phyloP scores from a whole-genome alignment of 495 filamentous ascomycete genomes.

The Daldinia grandis region DNA sequence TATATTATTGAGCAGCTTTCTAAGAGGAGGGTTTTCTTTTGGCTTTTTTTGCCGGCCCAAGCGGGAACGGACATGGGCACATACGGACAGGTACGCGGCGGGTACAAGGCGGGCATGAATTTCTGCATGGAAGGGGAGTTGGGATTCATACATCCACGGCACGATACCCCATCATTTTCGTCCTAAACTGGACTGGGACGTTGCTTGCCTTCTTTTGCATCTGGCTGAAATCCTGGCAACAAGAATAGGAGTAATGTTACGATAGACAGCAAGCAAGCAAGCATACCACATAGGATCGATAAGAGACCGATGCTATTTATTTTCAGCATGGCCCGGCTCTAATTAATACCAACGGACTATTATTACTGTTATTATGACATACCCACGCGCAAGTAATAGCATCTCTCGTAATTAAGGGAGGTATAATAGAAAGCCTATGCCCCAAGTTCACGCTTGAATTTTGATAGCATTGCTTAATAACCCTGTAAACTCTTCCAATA shows the following conservation, averaged over 20 bases:
- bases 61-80: slow-evolving; percentile 12
- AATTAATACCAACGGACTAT: background rate
- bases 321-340: background rate
- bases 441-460: background rate
- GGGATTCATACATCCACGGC: slow-evolving; percentile 30
- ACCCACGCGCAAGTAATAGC: background rate
- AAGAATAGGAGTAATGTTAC: background rate
- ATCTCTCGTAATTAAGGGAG: background rate
- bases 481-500: background rate
- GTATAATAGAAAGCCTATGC: background rate
- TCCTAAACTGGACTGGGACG: background rate
- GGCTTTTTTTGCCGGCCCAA: slow-evolving; percentile 2
- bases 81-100: slow-evolving; percentile 14
- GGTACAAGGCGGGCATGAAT: background rate
- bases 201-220: slow-evolving; percentile 6
- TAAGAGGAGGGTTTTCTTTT: background rate
- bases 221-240: background rate
- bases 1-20: background rate
- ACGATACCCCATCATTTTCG: slow-evolving; percentile 36
- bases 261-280: slow-evolving; percentile 5
- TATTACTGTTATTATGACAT: background rate
- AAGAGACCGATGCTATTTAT: background rate
- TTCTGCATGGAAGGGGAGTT: slow-evolving; percentile 41
- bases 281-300: background rate
- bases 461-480: background rate